These are phyloP conservation scores for Salix arbutifolia DNA, from an alignment of 345 rosid genomes.

Conservation along the genomic window DNA sequence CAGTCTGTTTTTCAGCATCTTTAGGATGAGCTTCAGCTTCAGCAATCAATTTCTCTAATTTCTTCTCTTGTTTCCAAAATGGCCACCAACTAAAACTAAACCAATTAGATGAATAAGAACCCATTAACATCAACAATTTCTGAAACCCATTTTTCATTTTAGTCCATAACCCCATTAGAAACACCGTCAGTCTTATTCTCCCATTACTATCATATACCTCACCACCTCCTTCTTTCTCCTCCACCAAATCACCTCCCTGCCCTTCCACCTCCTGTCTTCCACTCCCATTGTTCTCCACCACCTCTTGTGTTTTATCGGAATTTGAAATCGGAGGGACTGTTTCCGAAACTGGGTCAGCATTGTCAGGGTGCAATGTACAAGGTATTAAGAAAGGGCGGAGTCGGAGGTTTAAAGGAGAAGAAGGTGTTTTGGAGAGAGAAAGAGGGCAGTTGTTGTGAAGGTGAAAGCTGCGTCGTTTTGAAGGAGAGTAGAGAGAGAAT, in stretches of 20 bases:
- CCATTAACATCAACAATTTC: slow-evolving; percentile 30
- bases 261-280: slow-evolving; percentile 23
- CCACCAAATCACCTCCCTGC: slow-evolving; percentile 4
- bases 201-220: slow-evolving; percentile 49
- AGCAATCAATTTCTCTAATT: slow-evolving; percentile 60
- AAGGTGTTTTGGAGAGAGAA: slow-evolving; percentile 19
- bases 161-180: slow-evolving; percentile 65
- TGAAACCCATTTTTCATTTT: slow-evolving; percentile 42
- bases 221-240: slow-evolving; percentile 19
- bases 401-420: slow-evolving; percentile 2
- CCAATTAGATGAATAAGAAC: slow-evolving; percentile 44
- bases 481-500: slow-evolving; percentile 15
- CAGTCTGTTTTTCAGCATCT: slow-evolving; percentile 61
- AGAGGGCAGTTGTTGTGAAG: slow-evolving; percentile 9
- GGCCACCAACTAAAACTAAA: slow-evolving; percentile 54
- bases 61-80: slow-evolving; percentile 67
- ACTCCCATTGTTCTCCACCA: slow-evolving; percentile 2
- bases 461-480: neutral
- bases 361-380: slow-evolving; percentile 57
- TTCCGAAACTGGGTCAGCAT: slow-evolving; percentile 34
- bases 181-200: slow-evolving; percentile 35
- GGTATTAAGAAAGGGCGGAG: slow-evolving; percentile 19
- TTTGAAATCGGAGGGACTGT: neutral
- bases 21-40: slow-evolving; percentile 86
- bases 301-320: slow-evolving; percentile 21